Evolutionary conservation across 192 early-diverging fungal species (phyloP).

Genomic region (Podila epigama): DNA sequence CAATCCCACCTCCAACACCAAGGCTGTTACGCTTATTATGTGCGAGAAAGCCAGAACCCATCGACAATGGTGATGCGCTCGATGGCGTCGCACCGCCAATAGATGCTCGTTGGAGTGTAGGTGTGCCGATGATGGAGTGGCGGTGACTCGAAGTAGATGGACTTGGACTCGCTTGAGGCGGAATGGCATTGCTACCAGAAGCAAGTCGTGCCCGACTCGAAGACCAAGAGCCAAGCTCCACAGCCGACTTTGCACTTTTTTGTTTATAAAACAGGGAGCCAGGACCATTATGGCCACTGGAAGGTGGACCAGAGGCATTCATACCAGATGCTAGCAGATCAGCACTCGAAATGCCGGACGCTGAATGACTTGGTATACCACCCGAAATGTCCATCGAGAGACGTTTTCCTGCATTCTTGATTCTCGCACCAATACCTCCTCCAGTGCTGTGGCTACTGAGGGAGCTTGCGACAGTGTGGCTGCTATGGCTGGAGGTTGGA

Average conservation of each 20-base stretch:
- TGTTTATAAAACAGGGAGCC: constrained; percentile 40
- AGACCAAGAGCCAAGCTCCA: constrained; percentile 33
- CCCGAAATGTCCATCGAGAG: constrained; percentile 28
- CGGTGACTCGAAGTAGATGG: constrained; percentile 5
- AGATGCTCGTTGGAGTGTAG: not conserved
- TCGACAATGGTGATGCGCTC: not conserved
- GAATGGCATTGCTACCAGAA: not conserved
- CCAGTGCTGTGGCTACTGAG: constrained; percentile 9
- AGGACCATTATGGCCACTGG: not conserved
- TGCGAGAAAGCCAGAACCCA: constrained; percentile 1
- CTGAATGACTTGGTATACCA: not conserved
- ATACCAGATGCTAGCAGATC: not conserved
- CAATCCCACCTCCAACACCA: not conserved
- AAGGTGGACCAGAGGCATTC: not conserved
- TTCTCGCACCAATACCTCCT: constrained; percentile 16
- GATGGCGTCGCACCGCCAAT: not conserved
- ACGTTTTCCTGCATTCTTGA: constrained; percentile 41
- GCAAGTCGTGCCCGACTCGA: constrained; percentile 5
- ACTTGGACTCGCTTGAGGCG: not conserved
- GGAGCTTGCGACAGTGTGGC: not conserved
- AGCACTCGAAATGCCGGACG: not conserved
- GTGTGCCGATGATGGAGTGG: constrained; percentile 1
- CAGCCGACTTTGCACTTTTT: constrained; percentile 25
- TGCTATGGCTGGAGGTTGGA: constrained; percentile 3
- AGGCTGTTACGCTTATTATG: constrained; percentile 20